Base-by-base conservation (phyloP, 176 grass and related monocot species). In the Raddia distichophylla region DNA sequence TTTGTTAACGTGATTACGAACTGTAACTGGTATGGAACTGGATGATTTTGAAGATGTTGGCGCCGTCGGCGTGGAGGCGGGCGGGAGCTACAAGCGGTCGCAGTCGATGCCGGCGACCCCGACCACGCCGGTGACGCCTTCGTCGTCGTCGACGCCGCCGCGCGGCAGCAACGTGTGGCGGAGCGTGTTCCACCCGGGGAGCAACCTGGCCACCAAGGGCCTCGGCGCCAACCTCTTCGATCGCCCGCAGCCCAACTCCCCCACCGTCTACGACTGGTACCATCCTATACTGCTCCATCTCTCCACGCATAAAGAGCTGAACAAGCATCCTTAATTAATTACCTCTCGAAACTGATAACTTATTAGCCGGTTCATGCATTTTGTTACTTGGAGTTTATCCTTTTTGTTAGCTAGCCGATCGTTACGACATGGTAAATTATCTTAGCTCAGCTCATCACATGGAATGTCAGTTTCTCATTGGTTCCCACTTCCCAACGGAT, bases 241-340 rank as follows among this genome's bases (percentile, higher is more conserved):
- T 80, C 85, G 91, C 45, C 94, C 94, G 0, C 86, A 94, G 64
- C 94, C 94, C 11, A 97, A 94, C 66, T 84, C 94, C 3, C 94
- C 94, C 20, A 97, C 92, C 56, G 92, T 97, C 77, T 97, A 97
- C 76, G 94, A 97, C 92, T 97, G 94, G 94, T 97, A 87, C 14
- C 8, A 10, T 83, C 12, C 18, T 12, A 48, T 6, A 5, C 35
- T 49, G 5, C 18, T 56, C 14, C 27, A 27, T 27, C 27, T 27
- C 27, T 27, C 27, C 27, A 27, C 27, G 27, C 27, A 27, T 27
- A 27, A 27, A 27, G 27, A 27, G 27, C 27, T 27, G 27, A 27
- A 27, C 27, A 27, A 27, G 27, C 27, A 27, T 27, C 27, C 27
- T 27, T 27, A 27, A 27, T 27, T 27, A 27, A 27, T 27, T 27